Evolutionary conservation across 495 filamentous ascomycete species (phyloP).

Genomic region (Hyphodiscus hymeniophilus): DNA sequence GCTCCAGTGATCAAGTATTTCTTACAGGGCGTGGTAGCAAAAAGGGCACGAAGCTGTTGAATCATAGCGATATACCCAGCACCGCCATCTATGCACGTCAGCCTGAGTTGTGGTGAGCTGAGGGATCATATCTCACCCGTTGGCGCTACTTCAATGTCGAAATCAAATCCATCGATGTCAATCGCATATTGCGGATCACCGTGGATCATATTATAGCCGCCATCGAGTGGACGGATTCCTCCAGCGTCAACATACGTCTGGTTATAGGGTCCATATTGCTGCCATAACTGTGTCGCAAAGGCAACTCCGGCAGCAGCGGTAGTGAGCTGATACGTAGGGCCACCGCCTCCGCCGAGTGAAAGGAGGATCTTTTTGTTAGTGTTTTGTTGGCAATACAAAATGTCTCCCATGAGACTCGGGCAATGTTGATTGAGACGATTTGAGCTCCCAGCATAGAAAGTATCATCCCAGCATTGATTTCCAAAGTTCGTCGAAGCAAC

Average conservation of each 20-base stretch:
- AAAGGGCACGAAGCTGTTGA: slow-evolving; percentile 35
- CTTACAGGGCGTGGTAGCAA: slow-evolving; percentile 32
- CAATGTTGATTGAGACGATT: slow-evolving; percentile 25
- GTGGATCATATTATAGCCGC: slow-evolving; percentile 24
- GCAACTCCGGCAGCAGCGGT: slow-evolving; percentile 38
- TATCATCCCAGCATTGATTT: slow-evolving; percentile 45
- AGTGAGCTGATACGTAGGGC: slow-evolving; percentile 24
- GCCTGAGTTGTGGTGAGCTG: slow-evolving; percentile 22
- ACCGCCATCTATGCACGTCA: slow-evolving; percentile 27
- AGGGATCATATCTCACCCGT: slow-evolving; percentile 31
- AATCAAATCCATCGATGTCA: slow-evolving; percentile 54
- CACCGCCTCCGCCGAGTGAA: slow-evolving; percentile 49
- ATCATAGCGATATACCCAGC: slow-evolving; percentile 37
- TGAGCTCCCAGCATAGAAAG: too few species aligned
- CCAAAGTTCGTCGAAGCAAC: slow-evolving; percentile 60
- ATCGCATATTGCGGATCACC: slow-evolving; percentile 29
- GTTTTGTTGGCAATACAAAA: slow-evolving; percentile 35
- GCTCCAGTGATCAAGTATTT: slow-evolving; percentile 49
- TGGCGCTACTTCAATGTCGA: slow-evolving; percentile 41
- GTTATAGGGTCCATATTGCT: slow-evolving; percentile 48
- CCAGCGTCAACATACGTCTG: slow-evolving; percentile 29
- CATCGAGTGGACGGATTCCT: slow-evolving; percentile 34
- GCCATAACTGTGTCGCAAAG: slow-evolving; percentile 57
- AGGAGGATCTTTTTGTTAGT: slow-evolving; percentile 60
- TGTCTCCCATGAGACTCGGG: slow-evolving; percentile 32